Base-by-base conservation (phyloP, 2,329 filamentous ascomycete genomes). In the Aspergillus uvarum region DNA sequence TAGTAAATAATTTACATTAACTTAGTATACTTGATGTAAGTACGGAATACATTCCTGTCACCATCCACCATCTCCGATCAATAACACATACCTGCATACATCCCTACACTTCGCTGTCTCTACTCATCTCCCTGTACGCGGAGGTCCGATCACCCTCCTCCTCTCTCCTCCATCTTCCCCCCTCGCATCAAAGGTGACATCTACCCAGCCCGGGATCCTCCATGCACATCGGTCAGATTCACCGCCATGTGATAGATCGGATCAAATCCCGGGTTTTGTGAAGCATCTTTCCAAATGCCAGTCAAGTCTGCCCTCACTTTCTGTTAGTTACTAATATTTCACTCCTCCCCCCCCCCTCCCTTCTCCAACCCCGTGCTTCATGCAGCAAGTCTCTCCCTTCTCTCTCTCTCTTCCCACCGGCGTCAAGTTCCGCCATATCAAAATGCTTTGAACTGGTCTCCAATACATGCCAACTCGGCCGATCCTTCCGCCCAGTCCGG, bases 211-310 rank as follows among this genome's bases (percentile, higher is more conserved):
- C 38, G 55, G 50, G 57, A 59, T 59, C 47, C 52, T 35, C 55
- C 44, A 59, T 54, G 56, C 54, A 53, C 59, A 53, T 60, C 60
- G 58, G 22, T 12, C n/a, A 22, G 24, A 63, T 60, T 69, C 70
- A 72, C 70, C 70, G 70, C 70, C 60, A 72, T 71, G 61, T 72
- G 70, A 72, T 70, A 65, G 49, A 63, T 71, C 68, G 60, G 61
- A 63, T 59, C 38, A 59, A 54, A 59, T 56, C 51, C 49, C 51
- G 59, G 52, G 50, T 48, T 47, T 51, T 35, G 11, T 2, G 32
- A 12, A 35, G 32, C 14, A 35, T 16, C 32, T 6, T 35, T 1
- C 49, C 24, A 29, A 29, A 29, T 29, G 26, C 26, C 26, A 29
- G 26, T 29, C 26, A 10, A 29, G 8, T 29, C 7, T 29, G 26